Base-by-base conservation (phyloP, 2,329 filamentous ascomycete genomes). In the Aureobasidium mangrovei region DNA sequence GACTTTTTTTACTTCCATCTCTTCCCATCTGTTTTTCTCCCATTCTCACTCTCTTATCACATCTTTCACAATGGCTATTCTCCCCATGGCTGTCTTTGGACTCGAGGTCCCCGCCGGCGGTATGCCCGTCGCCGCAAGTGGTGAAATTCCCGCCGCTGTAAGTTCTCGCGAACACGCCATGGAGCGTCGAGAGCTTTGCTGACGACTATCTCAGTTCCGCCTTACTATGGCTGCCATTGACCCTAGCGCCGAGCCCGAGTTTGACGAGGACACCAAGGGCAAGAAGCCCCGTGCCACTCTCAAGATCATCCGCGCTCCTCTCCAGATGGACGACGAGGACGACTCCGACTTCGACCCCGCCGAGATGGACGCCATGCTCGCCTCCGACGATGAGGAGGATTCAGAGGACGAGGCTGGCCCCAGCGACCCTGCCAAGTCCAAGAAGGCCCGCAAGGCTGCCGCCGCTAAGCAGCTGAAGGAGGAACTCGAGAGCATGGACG, bases 221-320 rank as follows among this genome's bases (percentile, higher is more conserved):
- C 89, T 98, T 68, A 97, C 91, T 66, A 98, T 98, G 93, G 93
- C 94, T 65, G 93, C 93, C 61, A 85, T 98, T 70, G 91, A 98
- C 70, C 93, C 93, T 56, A 89, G 82, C 65, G 87, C 87, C 64
- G 78, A 82, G 61, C 66, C 73, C 28, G 69, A 72, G 61, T 66
- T 69, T 53, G 69, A 71, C 43, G 68, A 70, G 33, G 61, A 63
- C 18, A 44, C 66, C 58, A 67, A 69, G 55, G 62, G 60, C 12
- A 71, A 74, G 56, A 72, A 83, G 58, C 80, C 84, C 63, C 86
- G 91, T 63, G 86, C 93, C 53, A 98, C 93, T 49, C 77, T 98
- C 65, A 95, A 93, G 76, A 79, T 98, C 62, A 80, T 97, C 69
- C 91, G 91, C 70, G 79, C 84, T 67, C 81, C 82, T 57, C 70